These are phyloP conservation scores for Xylaria sp. DNA, from an alignment of 2,329 filamentous ascomycete genomes.

Conservation along the genomic window DNA sequence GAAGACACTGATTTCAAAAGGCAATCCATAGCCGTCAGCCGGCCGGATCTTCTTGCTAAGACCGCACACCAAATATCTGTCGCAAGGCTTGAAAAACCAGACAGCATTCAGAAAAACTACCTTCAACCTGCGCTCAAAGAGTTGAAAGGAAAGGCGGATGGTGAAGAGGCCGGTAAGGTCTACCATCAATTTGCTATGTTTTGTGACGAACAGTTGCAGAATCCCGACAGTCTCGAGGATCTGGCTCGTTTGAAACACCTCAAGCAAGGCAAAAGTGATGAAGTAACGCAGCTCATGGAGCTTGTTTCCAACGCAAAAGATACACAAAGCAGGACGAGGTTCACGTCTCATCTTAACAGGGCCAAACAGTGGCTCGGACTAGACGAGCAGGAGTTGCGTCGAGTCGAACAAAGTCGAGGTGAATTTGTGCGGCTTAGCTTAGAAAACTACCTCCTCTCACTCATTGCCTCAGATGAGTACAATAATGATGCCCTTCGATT, in stretches of 20 bases:
- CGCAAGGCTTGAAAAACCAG: slow-evolving; percentile 89
- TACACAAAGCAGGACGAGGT: slow-evolving; percentile 63
- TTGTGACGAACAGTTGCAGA: slow-evolving; percentile 93
- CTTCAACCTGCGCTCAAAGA: slow-evolving; percentile 85
- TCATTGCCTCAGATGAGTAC: slow-evolving; percentile 86
- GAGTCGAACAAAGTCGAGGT: slow-evolving; percentile 78
- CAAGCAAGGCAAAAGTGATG: slow-evolving; percentile 81
- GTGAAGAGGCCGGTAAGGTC: slow-evolving; percentile 82
- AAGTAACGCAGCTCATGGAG: slow-evolving; percentile 77
- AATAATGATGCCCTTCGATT: slow-evolving; percentile 92
- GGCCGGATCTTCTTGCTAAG: slow-evolving; percentile 84
- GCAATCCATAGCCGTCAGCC: slow-evolving; percentile 77
- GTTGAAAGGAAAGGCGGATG: slow-evolving; percentile 73
- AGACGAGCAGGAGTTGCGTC: slow-evolving; percentile 85
- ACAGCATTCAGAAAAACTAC: slow-evolving; percentile 88
- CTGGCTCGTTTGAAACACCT: slow-evolving; percentile 82
- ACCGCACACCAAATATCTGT: slow-evolving; percentile 90
- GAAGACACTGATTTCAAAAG: slow-evolving; percentile 68
- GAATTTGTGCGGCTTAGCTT: slow-evolving; percentile 89
- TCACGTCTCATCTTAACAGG: slow-evolving; percentile 72
- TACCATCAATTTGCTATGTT: slow-evolving; percentile 96
- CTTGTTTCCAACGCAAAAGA: slow-evolving; percentile 63
- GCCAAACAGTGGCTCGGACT: slow-evolving; percentile 91
- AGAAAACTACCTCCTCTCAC: slow-evolving; percentile 89
- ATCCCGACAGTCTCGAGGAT: slow-evolving; percentile 85